Evolutionary conservation across 208 protist genomes (phyloP), one percentile per base, ranked within the genome.

Genomic region (Trypanosoma conorhini): DNA sequence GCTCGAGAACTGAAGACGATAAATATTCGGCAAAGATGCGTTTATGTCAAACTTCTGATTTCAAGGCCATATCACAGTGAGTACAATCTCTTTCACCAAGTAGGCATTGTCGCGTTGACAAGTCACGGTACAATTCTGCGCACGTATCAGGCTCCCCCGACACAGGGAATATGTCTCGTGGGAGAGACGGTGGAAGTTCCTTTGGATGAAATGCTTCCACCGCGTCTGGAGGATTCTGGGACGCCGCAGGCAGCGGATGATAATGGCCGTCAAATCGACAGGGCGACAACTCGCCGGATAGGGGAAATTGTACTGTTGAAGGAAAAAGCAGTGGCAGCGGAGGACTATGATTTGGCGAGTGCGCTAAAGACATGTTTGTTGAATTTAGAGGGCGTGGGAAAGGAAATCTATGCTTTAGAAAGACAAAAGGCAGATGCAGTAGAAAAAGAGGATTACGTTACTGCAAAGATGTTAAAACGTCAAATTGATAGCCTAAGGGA

Each of bases 1-100:
- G 83, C 88, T 38, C 64, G 93, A 21, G 89, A 97, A 79, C 82
- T 97, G n/a, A 97, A 97, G 70, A 93, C 90, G 10, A 82, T 96
- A n/a, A 80, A 80, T 44, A 79, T 97, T 19, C 67, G 67, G 30
- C 66, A 74, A 17, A 70, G 59, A 33, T 95, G 89, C 74, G 79
- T 80, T n/a, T 96, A 94, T 70, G 72, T 97, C 21, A 95, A 94
- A 77, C 78, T 97, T 19, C 50, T 94, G 33, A 59, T 97, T 62
- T 83, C 79, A 76, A 81, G 76, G 26, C 89, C 88, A 22, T 83
- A 96, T 77, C 44, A 74, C 28, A 92, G 88, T 51, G 62, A 79
- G 38, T 93, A 90, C 78, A 97, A 97, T 74, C 42, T 93, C 15
- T 97, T 92, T 66, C 72, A 93, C 48, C 91, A 97, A 62, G 87